Percentiles rank a stretch among this genome's conserved stretches.
phyloP scores from a whole-genome alignment of 257 asterid species.

The Vinca minor region DNA sequence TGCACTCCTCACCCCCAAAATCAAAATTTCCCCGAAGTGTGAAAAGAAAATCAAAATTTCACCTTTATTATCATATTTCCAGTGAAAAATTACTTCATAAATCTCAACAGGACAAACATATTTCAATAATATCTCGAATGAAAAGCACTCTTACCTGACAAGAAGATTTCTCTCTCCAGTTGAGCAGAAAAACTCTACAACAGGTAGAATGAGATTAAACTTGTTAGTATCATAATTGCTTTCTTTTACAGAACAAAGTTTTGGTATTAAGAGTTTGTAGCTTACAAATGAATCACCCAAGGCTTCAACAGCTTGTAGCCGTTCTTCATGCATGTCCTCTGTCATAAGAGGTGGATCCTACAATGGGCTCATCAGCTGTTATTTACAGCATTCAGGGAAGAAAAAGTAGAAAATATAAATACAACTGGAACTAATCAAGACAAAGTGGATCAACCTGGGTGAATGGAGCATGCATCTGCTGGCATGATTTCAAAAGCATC shows the following conservation, averaged over 20 bases:
- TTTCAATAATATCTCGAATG: slow-evolving; percentile 4
- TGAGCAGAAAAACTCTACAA: slow-evolving; percentile 80
- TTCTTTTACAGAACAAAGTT: neutral
- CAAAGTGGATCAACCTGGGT: slow-evolving; percentile 58
- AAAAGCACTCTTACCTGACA: slow-evolving; percentile 56
- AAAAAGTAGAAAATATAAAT: neutral
- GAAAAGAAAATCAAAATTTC: neutral
- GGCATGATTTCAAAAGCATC: slow-evolving; percentile 72
- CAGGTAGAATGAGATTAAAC: neutral
- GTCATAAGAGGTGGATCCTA: slow-evolving; percentile 94
- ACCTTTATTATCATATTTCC: neutral
- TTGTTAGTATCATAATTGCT: neutral
- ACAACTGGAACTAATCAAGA: slow-evolving; percentile 16
- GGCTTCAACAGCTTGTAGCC: slow-evolving; percentile 75
- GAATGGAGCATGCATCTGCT: slow-evolving; percentile 63
- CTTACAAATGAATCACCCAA: slow-evolving; percentile 70
- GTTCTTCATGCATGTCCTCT: slow-evolving; percentile 95
- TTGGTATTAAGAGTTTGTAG: slow-evolving; percentile 11
- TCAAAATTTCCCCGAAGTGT: no score
- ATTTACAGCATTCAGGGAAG: slow-evolving; percentile 7
- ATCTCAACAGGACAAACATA: neutral
- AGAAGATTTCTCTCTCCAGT: slow-evolving; percentile 79
- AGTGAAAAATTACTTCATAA: no score
- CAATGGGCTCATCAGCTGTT: slow-evolving; percentile 12
- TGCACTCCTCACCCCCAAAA: no score